phyloP scores from a whole-genome alignment of 176 grass and related monocot species.

The Melocanna baccifera region DNA sequence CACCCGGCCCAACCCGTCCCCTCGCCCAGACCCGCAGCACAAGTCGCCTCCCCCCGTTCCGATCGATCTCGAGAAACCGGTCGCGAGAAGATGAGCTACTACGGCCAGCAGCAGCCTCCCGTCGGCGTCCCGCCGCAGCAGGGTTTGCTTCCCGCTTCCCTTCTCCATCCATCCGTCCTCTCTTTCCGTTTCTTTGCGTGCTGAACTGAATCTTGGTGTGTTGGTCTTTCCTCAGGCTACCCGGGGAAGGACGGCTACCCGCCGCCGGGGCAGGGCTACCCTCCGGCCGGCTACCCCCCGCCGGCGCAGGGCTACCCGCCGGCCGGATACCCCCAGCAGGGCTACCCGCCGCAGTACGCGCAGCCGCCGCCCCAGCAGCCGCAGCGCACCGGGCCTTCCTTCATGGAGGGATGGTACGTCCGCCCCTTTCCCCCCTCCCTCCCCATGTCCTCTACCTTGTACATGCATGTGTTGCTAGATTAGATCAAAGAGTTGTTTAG shows the following conservation, averaged over 20 bases:
- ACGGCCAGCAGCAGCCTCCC: slow-evolving; percentile 63
- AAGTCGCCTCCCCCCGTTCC: background rate
- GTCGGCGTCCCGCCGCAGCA: slow-evolving; percentile 74
- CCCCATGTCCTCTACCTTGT: background rate
- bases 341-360: slow-evolving; percentile 61
- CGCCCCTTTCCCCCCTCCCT: background rate
- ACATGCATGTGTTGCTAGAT: background rate
- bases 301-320: slow-evolving; percentile 47
- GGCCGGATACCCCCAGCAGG: slow-evolving; percentile 46
- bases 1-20: background rate
- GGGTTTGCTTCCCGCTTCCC: slow-evolving; percentile 18
- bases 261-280: slow-evolving; percentile 38
- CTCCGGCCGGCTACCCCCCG: slow-evolving; percentile 48
- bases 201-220: background rate
- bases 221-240: slow-evolving; percentile 42
- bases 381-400: slow-evolving; percentile 65
- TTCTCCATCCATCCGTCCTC: background rate
- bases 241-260: slow-evolving; percentile 56
- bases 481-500: background rate
- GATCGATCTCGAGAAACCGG: background rate
- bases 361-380: slow-evolving; percentile 59
- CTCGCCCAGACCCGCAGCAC: background rate
- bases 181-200: background rate
- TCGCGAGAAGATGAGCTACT: slow-evolving; percentile 64
- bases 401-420: slow-evolving; percentile 60